Evolutionary conservation across 768 basidiomycete species (phyloP).

Genomic region (Infundibulicybe gibba): DNA sequence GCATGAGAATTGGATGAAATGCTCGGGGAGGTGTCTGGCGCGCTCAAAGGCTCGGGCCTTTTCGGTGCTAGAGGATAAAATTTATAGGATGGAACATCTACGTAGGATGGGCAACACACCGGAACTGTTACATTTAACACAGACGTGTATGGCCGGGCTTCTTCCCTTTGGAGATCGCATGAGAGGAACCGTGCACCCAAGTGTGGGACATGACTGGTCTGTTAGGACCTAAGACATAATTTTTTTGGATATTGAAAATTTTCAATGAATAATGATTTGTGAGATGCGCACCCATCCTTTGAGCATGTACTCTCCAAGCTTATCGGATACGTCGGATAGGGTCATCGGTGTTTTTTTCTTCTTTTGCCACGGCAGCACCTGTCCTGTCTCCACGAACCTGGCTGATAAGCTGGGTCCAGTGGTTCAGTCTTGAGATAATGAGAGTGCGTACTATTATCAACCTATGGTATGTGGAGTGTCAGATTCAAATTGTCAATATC

Average conservation of each 20-base stretch:
- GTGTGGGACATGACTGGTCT: conserved; percentile 54
- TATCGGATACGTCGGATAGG: conserved; percentile 54
- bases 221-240: conserved; percentile 49
- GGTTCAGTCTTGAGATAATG: too few species aligned
- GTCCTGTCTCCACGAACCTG: too few species aligned
- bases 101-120: conserved; percentile 6
- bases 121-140: conserved; percentile 57
- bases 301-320: conserved; percentile 68
- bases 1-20: conserved; percentile 44
- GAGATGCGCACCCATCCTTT: conserved; percentile 63
- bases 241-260: too few species aligned
- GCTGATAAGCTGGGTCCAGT: too few species aligned
- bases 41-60: conserved; percentile 5
- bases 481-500: too few species aligned
- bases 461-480: too few species aligned
- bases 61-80: conserved; percentile 6
- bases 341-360: conserved; percentile 36
- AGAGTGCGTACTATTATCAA: too few species aligned
- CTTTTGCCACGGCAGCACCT: background rate
- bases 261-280: too few species aligned
- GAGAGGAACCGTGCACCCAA: conserved; percentile 63
- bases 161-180: conserved; percentile 62
- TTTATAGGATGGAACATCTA: background rate
- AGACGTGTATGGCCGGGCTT: conserved; percentile 46
- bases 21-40: conserved; percentile 31